Conservation (phyloP, 768 basidiomycete genomes). For the Chalciporus chontae region DNA sequence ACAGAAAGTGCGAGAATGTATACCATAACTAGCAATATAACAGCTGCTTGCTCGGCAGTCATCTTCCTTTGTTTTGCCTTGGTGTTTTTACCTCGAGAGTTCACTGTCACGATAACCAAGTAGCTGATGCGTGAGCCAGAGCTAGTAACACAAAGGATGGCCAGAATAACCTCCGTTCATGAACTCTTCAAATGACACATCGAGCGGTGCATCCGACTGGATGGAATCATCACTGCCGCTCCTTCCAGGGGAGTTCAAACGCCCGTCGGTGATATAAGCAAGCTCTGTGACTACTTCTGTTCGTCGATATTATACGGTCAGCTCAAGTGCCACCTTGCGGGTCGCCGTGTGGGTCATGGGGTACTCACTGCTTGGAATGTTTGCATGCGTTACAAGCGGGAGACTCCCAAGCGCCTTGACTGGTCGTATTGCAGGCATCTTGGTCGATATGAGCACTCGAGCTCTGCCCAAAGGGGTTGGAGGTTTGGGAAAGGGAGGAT, state of each 20-base stretch:
- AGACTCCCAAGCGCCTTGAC: slow-evolving; percentile 21
- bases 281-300: slow-evolving; percentile 27
- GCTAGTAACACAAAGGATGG: neutral
- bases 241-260: neutral
- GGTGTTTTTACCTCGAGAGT: slow-evolving; percentile 22
- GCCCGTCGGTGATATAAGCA: slow-evolving; percentile 21
- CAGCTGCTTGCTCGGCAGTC: slow-evolving; percentile 22
- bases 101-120: slow-evolving; percentile 13
- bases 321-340: neutral
- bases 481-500: neutral
- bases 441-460: neutral
- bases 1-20: neutral
- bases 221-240: neutral
- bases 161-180: slow-evolving; percentile 22
- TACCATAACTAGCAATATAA: slow-evolving; percentile 24
- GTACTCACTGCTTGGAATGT: slow-evolving; percentile 25
- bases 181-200: slow-evolving; percentile 25
- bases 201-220: slow-evolving; percentile 12
- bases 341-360: neutral
- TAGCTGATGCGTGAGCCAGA: neutral
- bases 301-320: neutral
- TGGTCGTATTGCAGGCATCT: slow-evolving; percentile 21
- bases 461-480: neutral
- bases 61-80: slow-evolving; percentile 17
- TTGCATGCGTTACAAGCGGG: slow-evolving; percentile 17